Conservation (phyloP, 495 filamentous ascomycete genomes). For the Terfezia boudieri region DNA sequence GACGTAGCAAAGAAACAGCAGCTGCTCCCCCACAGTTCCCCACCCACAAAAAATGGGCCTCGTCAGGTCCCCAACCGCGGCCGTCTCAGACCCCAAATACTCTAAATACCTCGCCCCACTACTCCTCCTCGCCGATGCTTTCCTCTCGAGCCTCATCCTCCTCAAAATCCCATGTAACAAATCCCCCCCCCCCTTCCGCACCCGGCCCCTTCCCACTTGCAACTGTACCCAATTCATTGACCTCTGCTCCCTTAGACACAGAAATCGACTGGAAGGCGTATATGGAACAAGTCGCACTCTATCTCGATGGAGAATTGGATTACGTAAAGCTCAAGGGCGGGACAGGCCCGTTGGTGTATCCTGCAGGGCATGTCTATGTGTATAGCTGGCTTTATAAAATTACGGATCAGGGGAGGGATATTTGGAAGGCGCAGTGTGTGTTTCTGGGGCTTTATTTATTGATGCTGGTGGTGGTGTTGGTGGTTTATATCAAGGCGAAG, state of each 20-base stretch:
- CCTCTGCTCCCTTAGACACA: constrained; percentile 40
- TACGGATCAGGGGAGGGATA: constrained; percentile 54
- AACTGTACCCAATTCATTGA: not conserved
- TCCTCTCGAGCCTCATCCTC: constrained; percentile 53
- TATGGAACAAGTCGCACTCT: constrained; percentile 76
- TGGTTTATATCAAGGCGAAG: constrained; percentile 55
- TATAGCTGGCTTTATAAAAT: constrained; percentile 60
- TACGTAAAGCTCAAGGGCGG: constrained; percentile 68
- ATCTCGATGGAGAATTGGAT: constrained; percentile 62
- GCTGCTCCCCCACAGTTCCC: too few species aligned
- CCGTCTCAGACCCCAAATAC: constrained; percentile 2
- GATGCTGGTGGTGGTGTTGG: constrained; percentile 52
- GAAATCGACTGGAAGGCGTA: constrained; percentile 97
- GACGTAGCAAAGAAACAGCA: too few species aligned
- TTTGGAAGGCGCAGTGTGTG: constrained; percentile 53
- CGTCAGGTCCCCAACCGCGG: not conserved
- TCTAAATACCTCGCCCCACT: constrained; percentile 26
- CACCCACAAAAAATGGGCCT: not conserved
- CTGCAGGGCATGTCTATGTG: constrained; percentile 77
- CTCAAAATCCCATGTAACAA: constrained; percentile 66
- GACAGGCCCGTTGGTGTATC: constrained; percentile 86
- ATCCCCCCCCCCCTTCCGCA: not conserved
- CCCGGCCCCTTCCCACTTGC: not conserved
- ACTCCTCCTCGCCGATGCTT: constrained; percentile 50
- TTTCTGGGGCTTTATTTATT: constrained; percentile 60